Evolutionary conservation across 2,329 filamentous ascomycete genomes (phyloP), one percentile per base, ranked within the genome.

Genomic region (Pezicula neosporulosa): DNA sequence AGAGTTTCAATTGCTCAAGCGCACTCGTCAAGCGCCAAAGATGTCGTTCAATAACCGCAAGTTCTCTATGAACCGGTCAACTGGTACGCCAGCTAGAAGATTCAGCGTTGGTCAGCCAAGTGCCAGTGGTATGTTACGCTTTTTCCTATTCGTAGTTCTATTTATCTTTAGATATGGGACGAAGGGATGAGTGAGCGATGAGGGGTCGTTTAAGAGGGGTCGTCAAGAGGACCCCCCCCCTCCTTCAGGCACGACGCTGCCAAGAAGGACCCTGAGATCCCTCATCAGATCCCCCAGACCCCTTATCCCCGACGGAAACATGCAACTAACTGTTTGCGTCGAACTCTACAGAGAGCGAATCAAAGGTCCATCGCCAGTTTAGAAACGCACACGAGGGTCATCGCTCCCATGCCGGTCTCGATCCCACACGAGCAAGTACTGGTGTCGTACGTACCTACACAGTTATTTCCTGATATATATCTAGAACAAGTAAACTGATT

Each of bases 321-420:
- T 21, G n/a, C 33, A 46, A 18, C 33, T 44, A 37, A 16, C 46
- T 28, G 16, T 18, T 30, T 38, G 27, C 37, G 8, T 39, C 15
- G 9, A 16, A 16, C n/a, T 15, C 9, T 35, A 9, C 67, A 95
- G 90, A 96, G 75, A 78, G 85, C 59, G 83, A 81, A 64, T 96
- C 90, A 63, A 87, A 88, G 68, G 87, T 91, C 66, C 92, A 97
- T 71, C 83, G 87, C 57, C 88, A 95, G 68, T 96, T 97, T 75
- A 88, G 92, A 63, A 83, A 85, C 67, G 89, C 90, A 58, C 92
- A 96, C 72, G 90, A 94, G 70, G 92, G 92, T 53, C 91, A 96
- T 74, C 85, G 89, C 67, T 87, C 90, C 44, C 92, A 97, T 70
- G 90, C 92, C 54, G 93, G 92, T 62, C 86, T 97, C 59, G 92